Evolutionary conservation across 257 asterid species (phyloP).

Genomic region (Capsicum pubescens): DNA sequence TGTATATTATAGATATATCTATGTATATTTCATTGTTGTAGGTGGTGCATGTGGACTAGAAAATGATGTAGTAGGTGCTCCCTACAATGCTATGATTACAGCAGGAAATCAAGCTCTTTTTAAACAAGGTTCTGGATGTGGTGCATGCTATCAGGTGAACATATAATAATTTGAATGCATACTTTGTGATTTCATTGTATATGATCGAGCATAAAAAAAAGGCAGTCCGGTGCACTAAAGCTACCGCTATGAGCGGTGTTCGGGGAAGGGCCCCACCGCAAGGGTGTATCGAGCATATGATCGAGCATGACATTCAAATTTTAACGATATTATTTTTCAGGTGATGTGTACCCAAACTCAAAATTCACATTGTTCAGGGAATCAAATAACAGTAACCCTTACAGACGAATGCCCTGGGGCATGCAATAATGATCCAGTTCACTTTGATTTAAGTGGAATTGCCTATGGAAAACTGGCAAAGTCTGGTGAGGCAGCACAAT

Average conservation of each 20-base stretch:
- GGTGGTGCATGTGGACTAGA: constrained; percentile 33
- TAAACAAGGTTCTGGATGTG: constrained; percentile 22
- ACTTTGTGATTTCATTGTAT: no score
- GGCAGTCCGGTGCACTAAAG: no score
- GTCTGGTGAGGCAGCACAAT: background rate
- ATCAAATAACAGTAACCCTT: background rate
- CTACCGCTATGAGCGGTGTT: no score
- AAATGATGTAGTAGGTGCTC: constrained; percentile 17
- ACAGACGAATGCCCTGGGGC: background rate
- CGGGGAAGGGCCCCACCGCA: no score
- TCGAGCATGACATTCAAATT: background rate
- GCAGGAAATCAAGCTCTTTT: constrained; percentile 32
- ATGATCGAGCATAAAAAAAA: no score
- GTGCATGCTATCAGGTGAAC: constrained; percentile 31
- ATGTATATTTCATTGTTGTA: background rate
- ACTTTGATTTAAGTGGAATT: constrained; percentile 16
- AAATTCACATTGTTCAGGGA: background rate
- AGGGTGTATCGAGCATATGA: no score
- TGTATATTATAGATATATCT: no score
- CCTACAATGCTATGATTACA: constrained; percentile 23
- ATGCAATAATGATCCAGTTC: constrained; percentile 1
- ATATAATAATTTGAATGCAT: no score
- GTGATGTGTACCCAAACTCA: background rate
- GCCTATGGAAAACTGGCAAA: constrained; percentile 8
- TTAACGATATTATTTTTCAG: background rate